Evolutionary conservation across 208 protist species (phyloP), one percentile per base, ranked within the genome.

Genomic region (Zelonia costaricensis): DNA sequence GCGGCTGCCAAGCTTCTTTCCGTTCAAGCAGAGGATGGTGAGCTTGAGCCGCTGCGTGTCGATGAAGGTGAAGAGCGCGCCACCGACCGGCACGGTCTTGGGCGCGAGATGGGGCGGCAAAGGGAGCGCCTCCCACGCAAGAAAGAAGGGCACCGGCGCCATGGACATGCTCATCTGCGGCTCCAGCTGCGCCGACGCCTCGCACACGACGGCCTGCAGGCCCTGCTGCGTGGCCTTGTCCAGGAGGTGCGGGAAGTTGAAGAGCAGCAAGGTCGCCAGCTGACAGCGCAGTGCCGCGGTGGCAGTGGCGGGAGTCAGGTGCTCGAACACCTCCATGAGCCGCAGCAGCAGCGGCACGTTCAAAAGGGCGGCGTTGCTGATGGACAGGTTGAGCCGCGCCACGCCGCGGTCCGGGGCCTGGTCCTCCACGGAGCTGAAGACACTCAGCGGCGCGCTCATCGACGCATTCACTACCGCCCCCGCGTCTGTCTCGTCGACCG

Each of bases 21-120:
- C 87, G 63, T 96, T 90, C n/a, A 96, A 71, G 45, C 74, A 86
- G 38, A 96, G 67, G 4, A 92, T 63, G 18, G 91, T 96, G 62
- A 93, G 77, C 59, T 91, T 92, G 22, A 94, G 74, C 23, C 84
- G 74, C 44, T 82, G 75, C 3, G 75, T 91, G 72, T 96, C 87
- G 63, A 96, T 96, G 62, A 92, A 96, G 45, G 91, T 96, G 66
- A 96, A 96, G 45, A 92, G 54, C 12, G 91, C 75, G 5, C 91
- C 91, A 36, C 87, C 78, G 18, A 96, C 67, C 0, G 87, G 68
- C 27, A 94, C 75, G 36, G 85, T 94, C 64, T 90, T 86, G 18
- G 91, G 91, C 7, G 81, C 77, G 12, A 96, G 67, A 55, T 93
- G 83, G 9, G 84, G 51, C 25, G 91, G 86, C 9, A 96, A 77